phyloP scores from a whole-genome alignment of 208 protist species.

The Novymonas esmeraldas region DNA sequence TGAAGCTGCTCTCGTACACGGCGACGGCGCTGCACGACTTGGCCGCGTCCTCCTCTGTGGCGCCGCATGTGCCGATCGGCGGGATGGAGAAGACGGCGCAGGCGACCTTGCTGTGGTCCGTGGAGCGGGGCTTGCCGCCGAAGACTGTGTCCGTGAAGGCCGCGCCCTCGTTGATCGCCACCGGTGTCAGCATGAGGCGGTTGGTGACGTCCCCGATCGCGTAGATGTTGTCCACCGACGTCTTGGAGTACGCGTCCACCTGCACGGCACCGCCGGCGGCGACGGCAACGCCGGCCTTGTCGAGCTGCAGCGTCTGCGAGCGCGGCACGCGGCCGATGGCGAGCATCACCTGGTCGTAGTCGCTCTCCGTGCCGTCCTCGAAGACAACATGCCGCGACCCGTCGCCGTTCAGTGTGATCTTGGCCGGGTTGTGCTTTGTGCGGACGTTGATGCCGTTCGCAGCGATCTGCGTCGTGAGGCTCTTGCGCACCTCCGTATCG shows the following conservation, averaged over 20 bases:
- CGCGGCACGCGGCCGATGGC: constrained; percentile 95
- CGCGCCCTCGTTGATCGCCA: constrained; percentile 90
- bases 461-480: constrained; percentile 76
- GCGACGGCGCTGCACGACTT: constrained; percentile 68
- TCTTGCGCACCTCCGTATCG: constrained; percentile 77
- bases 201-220: constrained; percentile 98
- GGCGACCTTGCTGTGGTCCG: constrained; percentile 86
- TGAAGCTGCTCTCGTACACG: constrained; percentile 89
- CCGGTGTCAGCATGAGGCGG: constrained; percentile 89
- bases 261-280: constrained; percentile 86
- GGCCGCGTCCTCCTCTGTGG: constrained; percentile 85
- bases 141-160: constrained; percentile 88
- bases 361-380: constrained; percentile 74
- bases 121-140: constrained; percentile 62
- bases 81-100: constrained; percentile 93
- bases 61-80: constrained; percentile 84
- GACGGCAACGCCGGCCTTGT: constrained; percentile 90
- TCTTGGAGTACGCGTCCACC: constrained; percentile 93
- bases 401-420: constrained; percentile 70
- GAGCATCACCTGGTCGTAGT: constrained; percentile 96
- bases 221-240: constrained; percentile 95
- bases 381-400: constrained; percentile 79
- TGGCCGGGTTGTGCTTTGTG: constrained; percentile 78
- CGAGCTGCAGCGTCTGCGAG: constrained; percentile 90
- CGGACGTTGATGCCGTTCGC: constrained; percentile 85